Base-by-base conservation (phyloP, 208 protist genomes). In the Acanthamoeba lenticulata region DNA sequence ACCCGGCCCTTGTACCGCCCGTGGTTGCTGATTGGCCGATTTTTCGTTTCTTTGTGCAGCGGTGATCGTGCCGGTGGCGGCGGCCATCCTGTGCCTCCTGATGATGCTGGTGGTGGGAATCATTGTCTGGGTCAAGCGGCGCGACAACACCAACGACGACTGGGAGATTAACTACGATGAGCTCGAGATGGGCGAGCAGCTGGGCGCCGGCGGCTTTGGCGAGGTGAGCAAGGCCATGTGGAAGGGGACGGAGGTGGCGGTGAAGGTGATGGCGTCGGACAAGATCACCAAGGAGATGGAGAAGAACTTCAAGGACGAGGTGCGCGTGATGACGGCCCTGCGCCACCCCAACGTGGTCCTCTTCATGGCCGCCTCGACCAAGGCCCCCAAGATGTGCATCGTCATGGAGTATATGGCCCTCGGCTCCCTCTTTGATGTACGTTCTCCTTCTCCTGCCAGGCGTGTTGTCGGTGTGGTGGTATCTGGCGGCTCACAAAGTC, bases 341-440 rank as follows among this genome's bases (percentile, higher is more conserved):
- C 38, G 34, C 38, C 38, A 45, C n/a, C 38, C 67, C 11, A 77
- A 77, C 38, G 38, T 77, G 15, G 67, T 77, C 17, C 67, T 77
- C 27, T 77, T 77, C 38, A 36, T 77, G 29, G 67, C 67, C 2
- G 67, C 34, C 17, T 77, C 27, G 15, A 7, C 17, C 34, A 44
- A 77, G 67, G 27, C 67, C 11, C 67, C 67, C 67, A 77, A 77
- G 15, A 44, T 77, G 34, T 77, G 38, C 67, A 45, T 77, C 34
- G 67, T 77, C 34, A 77, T 77, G 67, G 67, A 77, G 67, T 29
- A 38, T 15, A 44, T 44, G 34, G 17, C 34, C 1, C 67, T 45
- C 67, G 67, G 67, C 67, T 45, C 67, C 67, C 34, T 77, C 29
- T 77, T 44, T 36, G 67, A 77, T 29, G 67, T 77, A 44, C 67